These are phyloP conservation scores for Elsinoe arachidis DNA, from an alignment of 2,329 filamentous ascomycete species.

Conservation along the genomic window DNA sequence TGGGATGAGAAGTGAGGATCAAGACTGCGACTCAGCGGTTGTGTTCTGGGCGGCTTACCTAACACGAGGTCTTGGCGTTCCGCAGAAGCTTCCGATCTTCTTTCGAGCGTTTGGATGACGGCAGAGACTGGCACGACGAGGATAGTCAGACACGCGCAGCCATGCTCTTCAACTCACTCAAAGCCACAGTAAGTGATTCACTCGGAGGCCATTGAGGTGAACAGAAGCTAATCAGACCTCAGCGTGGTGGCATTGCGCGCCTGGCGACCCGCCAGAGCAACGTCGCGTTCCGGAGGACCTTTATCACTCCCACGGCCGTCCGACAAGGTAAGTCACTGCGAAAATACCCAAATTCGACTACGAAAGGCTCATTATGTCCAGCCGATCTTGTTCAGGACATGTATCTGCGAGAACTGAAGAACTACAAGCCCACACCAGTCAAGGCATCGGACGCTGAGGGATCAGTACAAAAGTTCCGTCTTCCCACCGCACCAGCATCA, in stretches of 20 bases:
- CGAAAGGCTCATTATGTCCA: slow-evolving; percentile 30
- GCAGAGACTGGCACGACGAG: slow-evolving; percentile 1
- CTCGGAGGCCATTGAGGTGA: not conserved
- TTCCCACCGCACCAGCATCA: slow-evolving; percentile 73
- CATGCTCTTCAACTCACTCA: slow-evolving; percentile 55
- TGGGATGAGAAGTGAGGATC: not conserved
- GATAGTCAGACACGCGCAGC: slow-evolving; percentile 18
- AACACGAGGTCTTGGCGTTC: slow-evolving; percentile 1
- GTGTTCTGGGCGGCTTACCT: slow-evolving; percentile 1
- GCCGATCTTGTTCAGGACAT: slow-evolving; percentile 97
- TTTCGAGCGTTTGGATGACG: slow-evolving; percentile 7
- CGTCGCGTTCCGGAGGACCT: slow-evolving; percentile 51
- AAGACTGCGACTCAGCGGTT: not conserved
- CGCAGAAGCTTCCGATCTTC: slow-evolving; percentile 11
- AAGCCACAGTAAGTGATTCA: slow-evolving; percentile 45
- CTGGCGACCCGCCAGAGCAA: slow-evolving; percentile 49
- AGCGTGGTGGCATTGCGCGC: slow-evolving; percentile 55
- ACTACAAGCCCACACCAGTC: slow-evolving; percentile 78
- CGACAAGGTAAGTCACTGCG: slow-evolving; percentile 47
- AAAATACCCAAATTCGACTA: not conserved
- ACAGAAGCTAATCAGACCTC: slow-evolving; percentile 22
- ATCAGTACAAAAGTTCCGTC: slow-evolving; percentile 78
- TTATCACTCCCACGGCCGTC: slow-evolving; percentile 52
- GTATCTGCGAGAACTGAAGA: slow-evolving; percentile 91
- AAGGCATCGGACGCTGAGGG: slow-evolving; percentile 83